Base-by-base conservation (phyloP, 768 basidiomycete genomes). In the Pisolithus albus region DNA sequence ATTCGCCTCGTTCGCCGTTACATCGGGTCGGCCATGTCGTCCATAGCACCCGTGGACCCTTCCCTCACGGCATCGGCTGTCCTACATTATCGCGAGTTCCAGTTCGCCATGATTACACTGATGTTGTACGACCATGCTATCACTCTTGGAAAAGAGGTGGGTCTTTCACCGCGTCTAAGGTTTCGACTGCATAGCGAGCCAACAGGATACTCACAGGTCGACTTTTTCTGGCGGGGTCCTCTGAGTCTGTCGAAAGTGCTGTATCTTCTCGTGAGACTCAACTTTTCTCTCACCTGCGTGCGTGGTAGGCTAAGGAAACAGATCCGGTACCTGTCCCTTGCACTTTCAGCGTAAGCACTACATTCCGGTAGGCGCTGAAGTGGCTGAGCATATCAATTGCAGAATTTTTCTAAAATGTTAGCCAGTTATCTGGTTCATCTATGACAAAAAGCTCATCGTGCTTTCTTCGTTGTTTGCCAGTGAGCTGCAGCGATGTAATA, bases 281-380 rank as follows among this genome's bases (percentile, higher is more conserved):
- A 34, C 3, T 15, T 15, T 34, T 34, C 34, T 15, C 13, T 13
- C 11, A 15, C 34, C 13, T 34, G 34, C 13, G 32, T n/a, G 36
- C 26, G 16, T 4, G 9, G 19, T 10, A 28, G 21, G 23, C 47
- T 32, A 26, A 34, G 32, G 13, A 2, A 18, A 36, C 46, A 56
- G 53, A 54, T 54, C 28, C 52, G 55, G 44, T 56, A 56, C 46
- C 16, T 54, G 21, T 3, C 43, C 0, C 24, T 45, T 13, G 3
- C 16, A 15, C 43, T 45, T 15, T 26, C 16, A 45, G 43, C 5
- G 43, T 45, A 28, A 18, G 41, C 23, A 42, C 23, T 34, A 11
- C 13, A 34, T 34, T 15, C 11, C 11, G 15, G 34, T 4, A 15
- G 34, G 34, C 34, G 30, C 34, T 5, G 11, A 11, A 15, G 11